These are phyloP conservation scores for Pseudogymnoascus sp. DNA, from an alignment of 2,329 filamentous ascomycete genomes.

Conservation along the genomic window DNA sequence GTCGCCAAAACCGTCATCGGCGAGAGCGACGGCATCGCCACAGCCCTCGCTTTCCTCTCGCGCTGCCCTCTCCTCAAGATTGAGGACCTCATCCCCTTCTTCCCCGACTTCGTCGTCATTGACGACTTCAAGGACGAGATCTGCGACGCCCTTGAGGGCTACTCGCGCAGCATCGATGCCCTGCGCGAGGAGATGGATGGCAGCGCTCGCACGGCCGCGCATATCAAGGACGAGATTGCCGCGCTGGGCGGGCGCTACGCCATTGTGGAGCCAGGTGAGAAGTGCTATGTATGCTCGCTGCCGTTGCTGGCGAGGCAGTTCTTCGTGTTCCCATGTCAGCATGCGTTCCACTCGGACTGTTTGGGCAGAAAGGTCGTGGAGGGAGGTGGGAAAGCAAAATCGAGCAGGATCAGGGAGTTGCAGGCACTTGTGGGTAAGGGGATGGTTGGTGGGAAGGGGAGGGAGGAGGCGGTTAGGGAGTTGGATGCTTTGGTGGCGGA, in stretches of 20 bases:
- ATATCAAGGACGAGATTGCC: conserved; percentile 85
- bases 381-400: conserved; percentile 66
- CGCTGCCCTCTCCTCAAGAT: conserved; percentile 77
- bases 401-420: conserved; percentile 73
- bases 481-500: conserved; percentile 86
- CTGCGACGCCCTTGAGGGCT: conserved; percentile 85
- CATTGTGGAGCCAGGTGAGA: conserved; percentile 92
- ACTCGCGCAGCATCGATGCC: conserved; percentile 80
- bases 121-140: conserved; percentile 99
- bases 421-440: conserved; percentile 77
- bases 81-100: conserved; percentile 95
- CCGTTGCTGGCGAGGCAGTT: conserved; percentile 86
- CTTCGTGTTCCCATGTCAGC: conserved; percentile 97
- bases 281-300: conserved; percentile 80
- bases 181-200: conserved; percentile 95
- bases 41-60: conserved; percentile 86
- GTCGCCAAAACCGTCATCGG: conserved; percentile 92
- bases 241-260: conserved; percentile 83
- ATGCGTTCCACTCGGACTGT: conserved; percentile 95
- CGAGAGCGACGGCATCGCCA: conserved; percentile 78
- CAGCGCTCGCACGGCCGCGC: conserved; percentile 74
- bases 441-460: conserved; percentile 57
- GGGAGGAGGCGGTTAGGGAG: conserved; percentile 79
- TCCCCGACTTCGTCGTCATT: conserved; percentile 96
- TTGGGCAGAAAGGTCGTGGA: conserved; percentile 78